Evolutionary conservation across 768 basidiomycete genomes (phyloP).

Genomic region (Phylloporus sp.): DNA sequence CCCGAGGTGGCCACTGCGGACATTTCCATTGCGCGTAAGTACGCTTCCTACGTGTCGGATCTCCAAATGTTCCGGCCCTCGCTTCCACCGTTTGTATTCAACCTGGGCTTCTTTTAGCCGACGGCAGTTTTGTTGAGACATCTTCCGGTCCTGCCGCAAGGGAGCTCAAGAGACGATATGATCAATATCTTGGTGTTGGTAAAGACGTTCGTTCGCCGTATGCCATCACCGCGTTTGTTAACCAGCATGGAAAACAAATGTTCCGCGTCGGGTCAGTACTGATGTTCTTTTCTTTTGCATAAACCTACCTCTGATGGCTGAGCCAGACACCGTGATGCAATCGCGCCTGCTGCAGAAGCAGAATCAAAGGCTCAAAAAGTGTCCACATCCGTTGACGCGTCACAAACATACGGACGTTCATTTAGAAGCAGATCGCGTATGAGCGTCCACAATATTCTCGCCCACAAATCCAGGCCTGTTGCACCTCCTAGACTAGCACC

Average conservation of each 20-base stretch:
- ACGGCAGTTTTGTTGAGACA: slow-evolving; percentile 78
- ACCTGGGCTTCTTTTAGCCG: slow-evolving; percentile 41
- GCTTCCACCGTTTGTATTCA: background rate
- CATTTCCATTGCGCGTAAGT: slow-evolving; percentile 57
- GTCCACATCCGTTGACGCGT: slow-evolving; percentile 30
- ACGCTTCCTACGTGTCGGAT: slow-evolving; percentile 2
- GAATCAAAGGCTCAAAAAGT: slow-evolving; percentile 37
- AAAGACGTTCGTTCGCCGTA: slow-evolving; percentile 71
- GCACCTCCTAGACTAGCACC: slow-evolving; percentile 17
- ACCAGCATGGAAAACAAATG: slow-evolving; percentile 75
- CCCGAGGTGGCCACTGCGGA: slow-evolving; percentile 54
- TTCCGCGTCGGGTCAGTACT: slow-evolving; percentile 70
- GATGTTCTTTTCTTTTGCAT: background rate
- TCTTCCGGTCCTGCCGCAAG: slow-evolving; percentile 71
- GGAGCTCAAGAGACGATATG: slow-evolving; percentile 73
- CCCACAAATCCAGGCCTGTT: slow-evolving; percentile 44
- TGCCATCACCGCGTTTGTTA: slow-evolving; percentile 77
- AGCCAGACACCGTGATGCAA: slow-evolving; percentile 53
- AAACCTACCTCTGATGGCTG: background rate
- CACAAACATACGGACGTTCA: slow-evolving; percentile 33
- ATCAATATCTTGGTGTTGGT: slow-evolving; percentile 63
- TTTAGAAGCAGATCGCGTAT: slow-evolving; percentile 58
- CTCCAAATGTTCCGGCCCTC: background rate
- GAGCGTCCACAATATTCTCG: slow-evolving; percentile 60
- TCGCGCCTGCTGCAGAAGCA: slow-evolving; percentile 57